These are phyloP conservation scores for Phytophthora melonis DNA, from an alignment of 352 stramenopile genomes.

Conservation along the genomic window DNA sequence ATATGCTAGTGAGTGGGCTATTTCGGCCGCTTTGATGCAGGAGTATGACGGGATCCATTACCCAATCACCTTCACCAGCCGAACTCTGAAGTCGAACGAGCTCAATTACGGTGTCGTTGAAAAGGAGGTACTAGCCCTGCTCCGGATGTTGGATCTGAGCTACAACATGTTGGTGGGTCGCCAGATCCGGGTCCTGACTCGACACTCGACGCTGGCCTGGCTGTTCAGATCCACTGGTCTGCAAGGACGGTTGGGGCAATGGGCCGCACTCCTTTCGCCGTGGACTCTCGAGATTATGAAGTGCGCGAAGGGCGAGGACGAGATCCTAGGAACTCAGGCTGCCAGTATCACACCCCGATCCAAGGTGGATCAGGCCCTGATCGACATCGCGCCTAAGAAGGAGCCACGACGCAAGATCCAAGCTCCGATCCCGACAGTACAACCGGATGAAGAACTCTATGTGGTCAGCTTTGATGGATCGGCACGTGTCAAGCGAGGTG, in stretches of 20 bases:
- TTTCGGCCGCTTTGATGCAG: too few species aligned
- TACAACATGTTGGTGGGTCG: constrained; percentile 1
- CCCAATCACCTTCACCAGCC: constrained; percentile 19
- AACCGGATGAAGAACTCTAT: not conserved
- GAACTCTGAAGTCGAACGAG: constrained; percentile 20
- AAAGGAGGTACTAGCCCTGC: constrained; percentile 5
- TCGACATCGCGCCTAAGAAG: constrained; percentile 5
- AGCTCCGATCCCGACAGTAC: not conserved
- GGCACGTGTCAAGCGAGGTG: not conserved
- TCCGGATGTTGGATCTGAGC: constrained; percentile 10
- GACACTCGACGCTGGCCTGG: constrained; percentile 11
- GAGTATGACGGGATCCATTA: too few species aligned
- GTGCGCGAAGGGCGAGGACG: too few species aligned
- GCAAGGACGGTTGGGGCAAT: not conserved
- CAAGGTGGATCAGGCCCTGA: not conserved
- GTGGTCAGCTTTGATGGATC: constrained; percentile 13
- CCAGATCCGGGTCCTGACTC: constrained; percentile 1
- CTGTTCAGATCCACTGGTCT: too few species aligned
- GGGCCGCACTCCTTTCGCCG: too few species aligned
- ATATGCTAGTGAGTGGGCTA: too few species aligned
- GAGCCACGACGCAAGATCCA: too few species aligned
- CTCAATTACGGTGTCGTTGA: constrained; percentile 13
- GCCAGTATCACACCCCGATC: constrained; percentile 5
- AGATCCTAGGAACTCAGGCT: not conserved
- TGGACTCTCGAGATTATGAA: too few species aligned